Evolutionary conservation across 768 basidiomycete genomes (phyloP).

Genomic region (Polyporus arcularius): DNA sequence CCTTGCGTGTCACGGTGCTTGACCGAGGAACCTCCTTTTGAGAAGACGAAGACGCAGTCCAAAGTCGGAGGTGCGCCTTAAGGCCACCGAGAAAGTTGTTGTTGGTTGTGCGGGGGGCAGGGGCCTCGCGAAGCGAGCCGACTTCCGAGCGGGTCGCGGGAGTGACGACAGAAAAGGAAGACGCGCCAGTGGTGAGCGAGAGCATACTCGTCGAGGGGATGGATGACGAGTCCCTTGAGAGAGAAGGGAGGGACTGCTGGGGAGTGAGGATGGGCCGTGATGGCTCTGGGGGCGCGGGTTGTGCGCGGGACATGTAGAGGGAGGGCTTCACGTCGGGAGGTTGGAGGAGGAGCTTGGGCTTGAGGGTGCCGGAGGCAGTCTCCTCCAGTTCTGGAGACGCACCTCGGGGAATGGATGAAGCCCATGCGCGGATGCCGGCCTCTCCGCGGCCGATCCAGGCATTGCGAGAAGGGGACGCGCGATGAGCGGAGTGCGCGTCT

Average conservation of each 20-base stretch:
- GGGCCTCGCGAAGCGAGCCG: constrained; percentile 10
- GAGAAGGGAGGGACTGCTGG: constrained; percentile 25
- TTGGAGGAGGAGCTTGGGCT: constrained; percentile 18
- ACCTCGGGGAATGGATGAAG: constrained; percentile 31
- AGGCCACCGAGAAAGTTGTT: constrained; percentile 20
- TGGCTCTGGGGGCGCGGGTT: constrained; percentile 20
- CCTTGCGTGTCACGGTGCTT: constrained; percentile 10
- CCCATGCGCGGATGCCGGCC: constrained; percentile 47
- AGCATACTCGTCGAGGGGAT: constrained; percentile 30
- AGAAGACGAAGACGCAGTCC: constrained; percentile 6
- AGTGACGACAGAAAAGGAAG: constrained; percentile 33
- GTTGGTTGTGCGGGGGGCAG: constrained; percentile 5
- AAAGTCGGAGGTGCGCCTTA: constrained; percentile 17
- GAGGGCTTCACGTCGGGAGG: constrained; percentile 16
- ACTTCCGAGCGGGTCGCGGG: constrained; percentile 19
- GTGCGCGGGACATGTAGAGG: constrained; percentile 50
- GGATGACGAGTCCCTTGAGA: constrained; percentile 19
- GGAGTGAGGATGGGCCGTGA: constrained; percentile 26
- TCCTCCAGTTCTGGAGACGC: constrained; percentile 10
- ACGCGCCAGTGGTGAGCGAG: constrained; percentile 53
- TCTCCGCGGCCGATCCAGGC: constrained; percentile 42
- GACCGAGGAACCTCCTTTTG: constrained; percentile 13
- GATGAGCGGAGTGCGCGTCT: background rate
- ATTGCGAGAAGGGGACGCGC: constrained; percentile 1
- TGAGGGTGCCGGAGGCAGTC: constrained; percentile 1